phyloP scores from a whole-genome alignment of 331 rosid genomes.

The Dryas integrifolia region DNA sequence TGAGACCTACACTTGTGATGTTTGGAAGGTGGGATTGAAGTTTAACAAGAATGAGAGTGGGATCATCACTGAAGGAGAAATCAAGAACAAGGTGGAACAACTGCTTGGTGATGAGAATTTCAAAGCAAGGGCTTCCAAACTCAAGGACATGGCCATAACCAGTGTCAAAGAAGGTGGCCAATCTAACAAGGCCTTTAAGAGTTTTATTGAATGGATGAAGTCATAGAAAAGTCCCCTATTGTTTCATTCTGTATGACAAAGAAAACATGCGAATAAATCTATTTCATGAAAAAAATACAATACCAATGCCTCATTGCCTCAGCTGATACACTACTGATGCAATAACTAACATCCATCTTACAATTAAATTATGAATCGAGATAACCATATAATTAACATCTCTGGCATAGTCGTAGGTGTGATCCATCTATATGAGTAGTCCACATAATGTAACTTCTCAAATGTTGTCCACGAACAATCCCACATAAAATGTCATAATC shows the following conservation, averaged over 20 bases:
- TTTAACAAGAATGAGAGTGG: slow-evolving; percentile 38
- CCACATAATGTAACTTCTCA: no score
- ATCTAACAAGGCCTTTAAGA: slow-evolving; percentile 36
- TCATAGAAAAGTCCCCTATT: background rate
- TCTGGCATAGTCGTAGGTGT: no score
- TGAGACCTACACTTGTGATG: slow-evolving; percentile 52
- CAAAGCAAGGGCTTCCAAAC: slow-evolving; percentile 35
- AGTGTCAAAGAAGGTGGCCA: slow-evolving; percentile 39
- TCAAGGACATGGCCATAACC: slow-evolving; percentile 32
- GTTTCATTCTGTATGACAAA: background rate
- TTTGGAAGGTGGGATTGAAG: slow-evolving; percentile 57
- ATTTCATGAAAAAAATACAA: background rate
- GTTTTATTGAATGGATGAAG: slow-evolving; percentile 54
- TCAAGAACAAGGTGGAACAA: slow-evolving; percentile 38
- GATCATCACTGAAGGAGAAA: slow-evolving; percentile 38
- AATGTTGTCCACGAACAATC: no score
- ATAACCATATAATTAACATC: no score
- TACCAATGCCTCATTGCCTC: no score
- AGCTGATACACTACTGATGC: no score
- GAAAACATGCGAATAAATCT: no score
- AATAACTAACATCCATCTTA: no score
- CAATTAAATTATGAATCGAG: no score
- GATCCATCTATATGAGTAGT: no score
- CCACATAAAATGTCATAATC: no score
- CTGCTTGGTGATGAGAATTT: slow-evolving; percentile 38